Percentiles rank a stretch among this genome's conserved stretches.
These are phyloP conservation scores for Claviceps sp. DNA, from an alignment of 2,329 filamentous ascomycete species.

Conservation along the genomic window DNA sequence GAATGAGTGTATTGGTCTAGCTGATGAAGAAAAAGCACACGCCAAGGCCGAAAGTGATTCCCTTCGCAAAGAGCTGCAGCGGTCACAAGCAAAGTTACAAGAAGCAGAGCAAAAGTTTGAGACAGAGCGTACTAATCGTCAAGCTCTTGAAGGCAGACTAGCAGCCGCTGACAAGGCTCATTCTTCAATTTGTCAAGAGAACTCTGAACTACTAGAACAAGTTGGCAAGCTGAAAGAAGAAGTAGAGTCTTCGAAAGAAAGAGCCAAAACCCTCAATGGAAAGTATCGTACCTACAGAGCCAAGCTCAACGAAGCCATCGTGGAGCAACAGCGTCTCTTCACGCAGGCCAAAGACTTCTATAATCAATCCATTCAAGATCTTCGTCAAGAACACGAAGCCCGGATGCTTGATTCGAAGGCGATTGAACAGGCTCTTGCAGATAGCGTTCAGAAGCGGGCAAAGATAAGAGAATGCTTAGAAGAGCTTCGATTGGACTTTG, in stretches of 20 bases:
- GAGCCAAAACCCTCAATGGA: slow-evolving; percentile 13
- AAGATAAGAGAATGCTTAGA: slow-evolving; percentile 19
- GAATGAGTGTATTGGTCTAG: slow-evolving; percentile 21
- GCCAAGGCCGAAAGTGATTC: slow-evolving; percentile 14
- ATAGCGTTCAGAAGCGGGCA: slow-evolving; percentile 19
- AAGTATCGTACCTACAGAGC: slow-evolving; percentile 22
- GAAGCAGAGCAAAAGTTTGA: slow-evolving; percentile 9
- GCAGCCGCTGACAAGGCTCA: slow-evolving; percentile 13
- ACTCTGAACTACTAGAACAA: slow-evolving; percentile 14
- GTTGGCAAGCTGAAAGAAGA: slow-evolving; percentile 15
- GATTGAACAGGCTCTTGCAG: slow-evolving; percentile 16
- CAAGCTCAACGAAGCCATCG: slow-evolving; percentile 31
- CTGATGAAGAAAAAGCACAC: slow-evolving; percentile 16
- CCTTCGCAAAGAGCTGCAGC: slow-evolving; percentile 13
- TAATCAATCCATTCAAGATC: slow-evolving; percentile 19
- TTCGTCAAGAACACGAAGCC: slow-evolving; percentile 19
- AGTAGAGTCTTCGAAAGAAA: slow-evolving; percentile 13
- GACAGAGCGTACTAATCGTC: slow-evolving; percentile 14
- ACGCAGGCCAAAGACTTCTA: slow-evolving; percentile 19
- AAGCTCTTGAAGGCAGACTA: slow-evolving; percentile 11
- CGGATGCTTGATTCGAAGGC: slow-evolving; percentile 11
- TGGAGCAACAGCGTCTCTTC: slow-evolving; percentile 33
- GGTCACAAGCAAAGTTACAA: slow-evolving; percentile 6
- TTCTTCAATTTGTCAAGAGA: slow-evolving; percentile 12
- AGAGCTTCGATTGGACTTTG: slow-evolving; percentile 12